Conservation (phyloP, 768 basidiomycete genomes). For the Auricularia heimuer region DNA sequence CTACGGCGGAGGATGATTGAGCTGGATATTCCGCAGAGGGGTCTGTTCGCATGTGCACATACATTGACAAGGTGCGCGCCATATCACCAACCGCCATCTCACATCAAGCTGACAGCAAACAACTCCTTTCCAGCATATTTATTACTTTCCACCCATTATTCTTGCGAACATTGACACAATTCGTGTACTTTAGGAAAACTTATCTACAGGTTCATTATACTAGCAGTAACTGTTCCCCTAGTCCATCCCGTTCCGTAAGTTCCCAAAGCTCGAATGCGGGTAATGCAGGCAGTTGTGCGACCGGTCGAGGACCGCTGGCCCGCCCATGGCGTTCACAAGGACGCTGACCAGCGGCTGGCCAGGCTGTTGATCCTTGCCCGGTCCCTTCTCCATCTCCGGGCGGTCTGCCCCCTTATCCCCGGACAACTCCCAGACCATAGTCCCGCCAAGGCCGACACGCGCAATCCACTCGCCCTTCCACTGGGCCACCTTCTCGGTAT, state of each 20-base stretch:
- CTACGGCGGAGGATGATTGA: background rate
- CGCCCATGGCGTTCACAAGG: conserved; percentile 72
- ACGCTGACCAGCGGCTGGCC: conserved; percentile 62
- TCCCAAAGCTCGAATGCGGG: conserved; percentile 66
- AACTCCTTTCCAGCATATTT: background rate
- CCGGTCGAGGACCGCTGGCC: conserved; percentile 37
- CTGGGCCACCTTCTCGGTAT: conserved; percentile 54
- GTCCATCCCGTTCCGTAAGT: conserved; percentile 63
- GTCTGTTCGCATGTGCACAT: background rate
- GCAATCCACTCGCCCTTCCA: conserved; percentile 78
- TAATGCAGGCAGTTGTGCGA: conserved; percentile 79
- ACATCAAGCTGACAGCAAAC: no score
- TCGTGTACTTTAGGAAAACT: background rate
- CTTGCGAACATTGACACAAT: background rate
- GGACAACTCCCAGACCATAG: conserved; percentile 92
- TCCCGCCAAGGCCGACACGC: conserved; percentile 69
- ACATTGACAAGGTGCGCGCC: background rate
- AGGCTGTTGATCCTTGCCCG: conserved; percentile 63
- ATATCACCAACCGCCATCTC: background rate
- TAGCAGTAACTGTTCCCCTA: conserved; percentile 7
- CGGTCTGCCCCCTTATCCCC: conserved; percentile 68
- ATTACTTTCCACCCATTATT: background rate
- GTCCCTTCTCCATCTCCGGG: conserved; percentile 64
- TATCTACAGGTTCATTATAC: background rate
- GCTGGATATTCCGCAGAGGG: background rate